Evolutionary conservation across 2,329 filamentous ascomycete genomes (phyloP), one percentile per base, ranked within the genome.

Genomic region (Clonostachys chloroleuca): DNA sequence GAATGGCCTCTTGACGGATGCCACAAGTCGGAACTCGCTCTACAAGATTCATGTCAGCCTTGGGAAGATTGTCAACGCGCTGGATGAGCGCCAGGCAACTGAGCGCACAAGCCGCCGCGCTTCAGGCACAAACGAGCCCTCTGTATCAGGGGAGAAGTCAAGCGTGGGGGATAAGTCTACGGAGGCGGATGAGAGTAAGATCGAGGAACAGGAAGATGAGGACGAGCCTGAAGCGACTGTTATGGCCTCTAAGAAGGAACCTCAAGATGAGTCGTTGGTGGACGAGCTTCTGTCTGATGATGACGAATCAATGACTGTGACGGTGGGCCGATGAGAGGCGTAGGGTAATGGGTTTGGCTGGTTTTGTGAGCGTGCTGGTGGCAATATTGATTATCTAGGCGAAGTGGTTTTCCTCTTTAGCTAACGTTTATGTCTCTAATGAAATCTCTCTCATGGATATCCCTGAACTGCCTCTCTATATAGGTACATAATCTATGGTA

Each of bases 31-130:
- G 44, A 87, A 87, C 52, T 76, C 83, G 1, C 67, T 87, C 13
- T 84, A 81, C 68, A 87, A 87, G 63, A 77, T 87, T 45, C 83
- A 87, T 56, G 77, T 86, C 53, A 76, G 72, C 49, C 66, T 87
- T 1, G 82, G 82, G 55, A 86, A 86, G 67, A 84, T 86, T 46
- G 81, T 86, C 52, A 84, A 85, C 56, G 63, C 63, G 34, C 71
- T 85, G 4, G 75, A 77, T 47, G 77, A 75, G 57, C 60, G 60
- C 52, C 61, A 66, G 46, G 61, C 60, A 3, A 55, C 54, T 37
- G 56, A 67, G 30, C 66, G 69, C 20, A 69, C 63, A 9, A 77
- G 74, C 55, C 67, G 73, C 33, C 73, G 70, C 46, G 64, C 65
- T 13, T 78, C 75, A 1, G 36, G 17, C 14, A 39, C 64, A n/a